These are phyloP conservation scores for Curvularia spicifera DNA, from an alignment of 2,329 filamentous ascomycete genomes.

Conservation along the genomic window DNA sequence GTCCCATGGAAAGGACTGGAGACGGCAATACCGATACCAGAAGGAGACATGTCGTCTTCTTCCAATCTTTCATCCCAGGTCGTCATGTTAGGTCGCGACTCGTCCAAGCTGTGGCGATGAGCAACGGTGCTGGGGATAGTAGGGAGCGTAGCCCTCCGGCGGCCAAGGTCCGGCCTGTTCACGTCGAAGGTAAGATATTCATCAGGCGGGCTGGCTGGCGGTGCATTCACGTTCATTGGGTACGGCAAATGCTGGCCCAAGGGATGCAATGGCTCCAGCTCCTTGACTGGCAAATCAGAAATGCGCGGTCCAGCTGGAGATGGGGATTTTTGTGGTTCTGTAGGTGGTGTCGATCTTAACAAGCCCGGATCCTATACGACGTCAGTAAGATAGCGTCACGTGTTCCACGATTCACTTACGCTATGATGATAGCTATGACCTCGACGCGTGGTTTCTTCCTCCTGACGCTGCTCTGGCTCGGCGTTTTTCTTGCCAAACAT, in stretches of 20 bases:
- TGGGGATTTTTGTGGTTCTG: conserved; percentile 11
- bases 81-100: conserved; percentile 29
- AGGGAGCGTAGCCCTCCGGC: conserved; percentile 47
- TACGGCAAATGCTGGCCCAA: conserved; percentile 47
- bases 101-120: conserved; percentile 41
- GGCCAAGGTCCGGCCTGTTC: conserved; percentile 29
- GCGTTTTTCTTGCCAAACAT: conserved; percentile 47
- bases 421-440: conserved; percentile 47
- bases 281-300: conserved; percentile 44
- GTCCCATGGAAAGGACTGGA: conserved; percentile 37
- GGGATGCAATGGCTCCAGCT: conserved; percentile 44
- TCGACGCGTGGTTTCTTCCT: conserved; percentile 24
- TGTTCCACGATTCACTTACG: conserved; percentile 27
- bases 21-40: conserved; percentile 47
- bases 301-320: conserved; percentile 35
- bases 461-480: conserved; percentile 34
- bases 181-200: conserved; percentile 45
- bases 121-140: conserved; percentile 34
- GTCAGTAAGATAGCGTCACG: conserved; percentile 12
- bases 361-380: conserved; percentile 40
- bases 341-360: conserved; percentile 30
- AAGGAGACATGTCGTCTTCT: conserved; percentile 33
- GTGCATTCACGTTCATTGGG: conserved; percentile 52
- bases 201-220: conserved; percentile 43
- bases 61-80: conserved; percentile 41